Evolutionary conservation across 129 eudicot genomes (phyloP).

Genomic region (Gnaphalium uliginosum): DNA sequence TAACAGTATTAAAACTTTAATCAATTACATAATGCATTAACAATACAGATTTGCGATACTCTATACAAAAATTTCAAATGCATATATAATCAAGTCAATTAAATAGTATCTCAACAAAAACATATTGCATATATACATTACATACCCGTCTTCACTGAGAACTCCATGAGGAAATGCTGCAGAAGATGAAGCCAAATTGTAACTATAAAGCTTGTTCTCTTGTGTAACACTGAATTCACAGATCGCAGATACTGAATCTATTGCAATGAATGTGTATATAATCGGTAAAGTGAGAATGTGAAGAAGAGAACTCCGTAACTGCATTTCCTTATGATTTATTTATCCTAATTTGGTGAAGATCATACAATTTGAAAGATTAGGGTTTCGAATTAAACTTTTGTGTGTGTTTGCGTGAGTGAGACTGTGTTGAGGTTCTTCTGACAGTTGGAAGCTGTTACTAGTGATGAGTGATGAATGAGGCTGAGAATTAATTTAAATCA

Average conservation of each 20-base stretch:
- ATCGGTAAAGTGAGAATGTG: slow-evolving; percentile 29
- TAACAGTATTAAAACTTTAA: slow-evolving; percentile 1
- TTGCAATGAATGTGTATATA: slow-evolving; percentile 17
- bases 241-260: slow-evolving; percentile 33
- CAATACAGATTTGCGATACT: slow-evolving; percentile 5
- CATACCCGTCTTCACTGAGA: slow-evolving; percentile 91
- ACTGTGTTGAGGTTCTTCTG: background rate
- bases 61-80: background rate
- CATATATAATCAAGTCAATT: background rate
- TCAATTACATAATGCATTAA: background rate
- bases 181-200: slow-evolving; percentile 59
- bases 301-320: slow-evolving; percentile 29
- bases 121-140: background rate
- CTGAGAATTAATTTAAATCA: background rate
- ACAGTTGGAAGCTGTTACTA: background rate
- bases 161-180: slow-evolving; percentile 70
- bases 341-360: slow-evolving; percentile 5
- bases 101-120: background rate
- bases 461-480: background rate
- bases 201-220: slow-evolving; percentile 61
- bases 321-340: slow-evolving; percentile 23
- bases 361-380: slow-evolving; percentile 18
- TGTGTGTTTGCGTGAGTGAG: slow-evolving; percentile 1
- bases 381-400: slow-evolving; percentile 10
- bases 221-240: slow-evolving; percentile 61